phyloP scores from a whole-genome alignment of 352 stramenopile species.

The Globisporangium spiculum region DNA sequence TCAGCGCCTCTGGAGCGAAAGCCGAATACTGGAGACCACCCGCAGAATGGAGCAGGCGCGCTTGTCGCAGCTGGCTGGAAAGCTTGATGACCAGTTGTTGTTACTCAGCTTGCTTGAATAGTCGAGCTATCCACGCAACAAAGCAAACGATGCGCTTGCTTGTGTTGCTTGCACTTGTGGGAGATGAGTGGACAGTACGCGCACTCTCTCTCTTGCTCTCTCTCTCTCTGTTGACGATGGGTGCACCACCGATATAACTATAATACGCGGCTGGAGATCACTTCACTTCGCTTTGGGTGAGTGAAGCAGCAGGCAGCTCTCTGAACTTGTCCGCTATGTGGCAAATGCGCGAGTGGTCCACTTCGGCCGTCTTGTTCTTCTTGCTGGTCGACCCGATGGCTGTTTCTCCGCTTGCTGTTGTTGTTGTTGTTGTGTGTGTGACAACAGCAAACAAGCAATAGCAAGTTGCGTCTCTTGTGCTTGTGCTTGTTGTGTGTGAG shows the following conservation, averaged over 20 bases:
- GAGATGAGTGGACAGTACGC: background rate
- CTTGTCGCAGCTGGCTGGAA: constrained; percentile 4
- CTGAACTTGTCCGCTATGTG: background rate
- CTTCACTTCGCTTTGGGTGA: background rate
- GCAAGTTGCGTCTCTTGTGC: background rate
- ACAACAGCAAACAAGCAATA: background rate
- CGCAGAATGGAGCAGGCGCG: constrained; percentile 2
- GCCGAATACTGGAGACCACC: background rate
- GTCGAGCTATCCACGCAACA: background rate
- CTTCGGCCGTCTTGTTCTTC: background rate
- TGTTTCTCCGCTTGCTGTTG: background rate
- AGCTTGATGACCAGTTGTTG: background rate
- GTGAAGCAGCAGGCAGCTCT: background rate
- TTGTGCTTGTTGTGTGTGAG: background rate
- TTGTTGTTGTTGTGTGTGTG: background rate
- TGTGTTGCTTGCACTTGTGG: background rate
- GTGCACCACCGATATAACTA: background rate
- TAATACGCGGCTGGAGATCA: background rate
- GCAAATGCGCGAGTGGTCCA: background rate
- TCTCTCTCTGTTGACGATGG: background rate
- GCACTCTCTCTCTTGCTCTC: background rate
- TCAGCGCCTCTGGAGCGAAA: background rate
- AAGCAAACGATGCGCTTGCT: background rate
- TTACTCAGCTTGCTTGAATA: background rate
- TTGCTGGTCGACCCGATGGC: background rate